These are phyloP conservation scores for Ophiostoma fasciatum DNA, from an alignment of 2,329 filamentous ascomycete species.

Conservation along the genomic window DNA sequence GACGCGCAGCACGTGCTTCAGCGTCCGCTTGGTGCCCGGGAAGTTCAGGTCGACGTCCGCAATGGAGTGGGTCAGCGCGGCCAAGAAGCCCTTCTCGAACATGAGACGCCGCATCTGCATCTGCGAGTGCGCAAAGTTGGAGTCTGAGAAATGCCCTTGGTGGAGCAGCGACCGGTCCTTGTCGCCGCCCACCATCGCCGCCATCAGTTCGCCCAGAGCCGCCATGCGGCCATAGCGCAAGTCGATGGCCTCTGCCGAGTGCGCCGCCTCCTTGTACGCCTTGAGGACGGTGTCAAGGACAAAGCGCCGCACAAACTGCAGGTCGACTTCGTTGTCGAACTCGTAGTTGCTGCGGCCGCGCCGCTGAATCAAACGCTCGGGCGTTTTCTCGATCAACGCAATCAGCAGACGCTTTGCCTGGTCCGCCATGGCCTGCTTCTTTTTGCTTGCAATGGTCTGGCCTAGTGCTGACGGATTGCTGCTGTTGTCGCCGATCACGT, in stretches of 20 bases:
- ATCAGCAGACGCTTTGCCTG: slow-evolving; percentile 81
- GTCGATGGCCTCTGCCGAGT: slow-evolving; percentile 67
- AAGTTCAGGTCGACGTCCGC: slow-evolving; percentile 94
- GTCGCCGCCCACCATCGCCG: slow-evolving; percentile 75
- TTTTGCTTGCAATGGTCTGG: slow-evolving; percentile 66
- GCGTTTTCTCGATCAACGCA: slow-evolving; percentile 75
- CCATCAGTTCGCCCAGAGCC: slow-evolving; percentile 79
- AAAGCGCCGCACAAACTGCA: slow-evolving; percentile 87
- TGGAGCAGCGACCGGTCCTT: slow-evolving; percentile 47
- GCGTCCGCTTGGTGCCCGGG: slow-evolving; percentile 78
- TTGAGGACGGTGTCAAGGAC: slow-evolving; percentile 87
- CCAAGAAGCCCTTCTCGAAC: slow-evolving; percentile 95
- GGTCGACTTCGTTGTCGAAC: slow-evolving; percentile 64
- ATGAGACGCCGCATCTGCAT: slow-evolving; percentile 83
- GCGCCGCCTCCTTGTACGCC: slow-evolving; percentile 76
- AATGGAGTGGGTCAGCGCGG: slow-evolving; percentile 77
- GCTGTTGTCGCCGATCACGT: slow-evolving; percentile 50
- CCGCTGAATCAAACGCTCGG: slow-evolving; percentile 58
- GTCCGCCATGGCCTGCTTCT: slow-evolving; percentile 68
- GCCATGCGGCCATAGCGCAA: slow-evolving; percentile 78
- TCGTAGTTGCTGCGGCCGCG: slow-evolving; percentile 42
- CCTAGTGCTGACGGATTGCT: slow-evolving; percentile 19
- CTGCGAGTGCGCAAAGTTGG: slow-evolving; percentile 41
- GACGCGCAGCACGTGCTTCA: slow-evolving; percentile 91
- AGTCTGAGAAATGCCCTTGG: slow-evolving; percentile 13